Evolutionary conservation across 108 stramenopile species (phyloP).

Genomic region (Schizochytrium sp.): DNA sequence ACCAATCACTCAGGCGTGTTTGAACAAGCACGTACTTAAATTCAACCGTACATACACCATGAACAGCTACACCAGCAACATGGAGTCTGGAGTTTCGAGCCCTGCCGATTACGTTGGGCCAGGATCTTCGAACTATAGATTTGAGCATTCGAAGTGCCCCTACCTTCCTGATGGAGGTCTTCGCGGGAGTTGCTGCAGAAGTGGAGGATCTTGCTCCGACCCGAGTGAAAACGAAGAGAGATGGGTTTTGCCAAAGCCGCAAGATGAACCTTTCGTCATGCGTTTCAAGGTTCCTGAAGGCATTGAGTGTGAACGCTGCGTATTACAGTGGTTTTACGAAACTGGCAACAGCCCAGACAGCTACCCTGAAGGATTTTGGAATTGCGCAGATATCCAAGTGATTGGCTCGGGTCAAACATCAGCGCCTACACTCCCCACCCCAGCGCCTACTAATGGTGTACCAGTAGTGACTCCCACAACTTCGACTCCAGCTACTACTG

Average conservation of each 20-base stretch:
- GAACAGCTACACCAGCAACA: constrained; percentile 5
- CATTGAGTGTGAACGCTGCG: constrained; percentile 77
- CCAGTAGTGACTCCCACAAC: constrained; percentile 51
- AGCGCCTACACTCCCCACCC: not conserved
- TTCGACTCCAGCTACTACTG: not conserved
- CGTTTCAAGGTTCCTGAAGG: constrained; percentile 74
- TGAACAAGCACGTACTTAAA: not conserved
- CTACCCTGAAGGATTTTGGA: constrained; percentile 69
- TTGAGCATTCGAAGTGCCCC: constrained; percentile 54
- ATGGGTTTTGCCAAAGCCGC: constrained; percentile 16
- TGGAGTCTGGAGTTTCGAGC: constrained; percentile 19
- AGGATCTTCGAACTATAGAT: not conserved
- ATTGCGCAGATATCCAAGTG: constrained; percentile 60
- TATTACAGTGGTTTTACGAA: constrained; percentile 83
- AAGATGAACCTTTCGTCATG: constrained; percentile 63
- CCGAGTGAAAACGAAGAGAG: not conserved
- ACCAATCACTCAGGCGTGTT: constrained; percentile 44
- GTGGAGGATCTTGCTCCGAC: constrained; percentile 28
- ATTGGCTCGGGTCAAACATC: constrained; percentile 59
- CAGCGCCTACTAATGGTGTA: constrained; percentile 63
- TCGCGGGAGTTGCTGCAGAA: constrained; percentile 39
- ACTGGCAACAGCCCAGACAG: constrained; percentile 78
- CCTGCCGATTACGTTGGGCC: constrained; percentile 12
- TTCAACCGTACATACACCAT: not conserved
- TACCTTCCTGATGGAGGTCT: constrained; percentile 14